phyloP scores from a whole-genome alignment of 2,329 filamentous ascomycete genomes.

The Microdochium trichocladiopsis region DNA sequence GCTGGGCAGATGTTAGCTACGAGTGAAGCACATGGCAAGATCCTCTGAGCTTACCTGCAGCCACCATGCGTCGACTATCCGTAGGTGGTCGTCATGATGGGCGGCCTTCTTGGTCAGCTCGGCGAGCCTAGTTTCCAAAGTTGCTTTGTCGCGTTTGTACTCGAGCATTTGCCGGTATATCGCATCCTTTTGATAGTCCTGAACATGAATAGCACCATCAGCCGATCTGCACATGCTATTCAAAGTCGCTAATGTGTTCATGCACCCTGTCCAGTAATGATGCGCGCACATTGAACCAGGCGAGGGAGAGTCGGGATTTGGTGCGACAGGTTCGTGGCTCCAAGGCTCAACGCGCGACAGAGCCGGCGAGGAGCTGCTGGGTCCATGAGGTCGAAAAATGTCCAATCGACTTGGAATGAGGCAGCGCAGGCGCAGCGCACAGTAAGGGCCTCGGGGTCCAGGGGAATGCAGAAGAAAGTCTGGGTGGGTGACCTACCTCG shows the following conservation, averaged over 20 bases:
- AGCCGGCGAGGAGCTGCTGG: too few relatives aligned
- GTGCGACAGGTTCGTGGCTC: too few relatives aligned
- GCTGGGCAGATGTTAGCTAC: constrained; percentile 28
- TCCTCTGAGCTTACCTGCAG: constrained; percentile 62
- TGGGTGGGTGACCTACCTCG: constrained; percentile 49
- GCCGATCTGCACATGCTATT: constrained; percentile 17
- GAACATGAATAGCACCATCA: constrained; percentile 29
- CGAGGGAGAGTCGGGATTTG: too few relatives aligned
- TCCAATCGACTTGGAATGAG: too few relatives aligned
- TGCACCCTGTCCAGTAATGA: too few relatives aligned
- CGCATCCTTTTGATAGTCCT: constrained; percentile 93
- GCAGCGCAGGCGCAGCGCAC: too few relatives aligned
- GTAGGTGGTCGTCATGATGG: constrained; percentile 88
- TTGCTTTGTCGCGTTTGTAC: constrained; percentile 84
- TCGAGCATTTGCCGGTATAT: constrained; percentile 97
- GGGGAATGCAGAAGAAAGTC: not conserved
- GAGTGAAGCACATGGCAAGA: not conserved
- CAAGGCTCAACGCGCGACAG: too few relatives aligned
- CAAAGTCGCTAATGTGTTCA: too few relatives aligned
- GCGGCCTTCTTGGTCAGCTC: constrained; percentile 71
- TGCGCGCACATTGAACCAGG: too few relatives aligned
- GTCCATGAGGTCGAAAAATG: too few relatives aligned
- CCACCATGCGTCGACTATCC: constrained; percentile 89
- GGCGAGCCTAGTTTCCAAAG: constrained; percentile 72
- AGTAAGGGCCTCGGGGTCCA: too few relatives aligned